Percentiles rank a stretch among this genome's conserved stretches.
phyloP scores from a whole-genome alignment of 176 grass and related monocot species.

The Ananas comosus region DNA sequence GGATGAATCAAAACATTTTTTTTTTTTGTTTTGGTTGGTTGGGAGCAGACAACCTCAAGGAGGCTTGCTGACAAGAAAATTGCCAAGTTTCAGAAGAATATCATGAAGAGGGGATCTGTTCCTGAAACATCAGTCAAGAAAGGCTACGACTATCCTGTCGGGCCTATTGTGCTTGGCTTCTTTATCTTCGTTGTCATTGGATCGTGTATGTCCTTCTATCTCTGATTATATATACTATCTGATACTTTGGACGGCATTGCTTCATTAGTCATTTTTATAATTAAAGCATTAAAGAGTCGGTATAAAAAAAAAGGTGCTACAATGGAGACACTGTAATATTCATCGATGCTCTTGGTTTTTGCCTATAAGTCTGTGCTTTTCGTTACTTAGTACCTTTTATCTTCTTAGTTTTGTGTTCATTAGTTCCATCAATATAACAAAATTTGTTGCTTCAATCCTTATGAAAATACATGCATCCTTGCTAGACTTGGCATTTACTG shows the following conservation, averaged over 20 bases:
- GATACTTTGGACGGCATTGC: not conserved
- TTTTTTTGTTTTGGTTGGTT: conserved; percentile 11
- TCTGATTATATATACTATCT: not conserved
- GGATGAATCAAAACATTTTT: not conserved
- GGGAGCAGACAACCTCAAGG: conserved; percentile 30
- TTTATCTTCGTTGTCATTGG: conserved; percentile 37
- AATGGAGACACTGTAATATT: too few relatives aligned
- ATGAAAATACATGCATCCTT: too few relatives aligned
- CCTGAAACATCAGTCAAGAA: conserved; percentile 34
- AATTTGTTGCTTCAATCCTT: too few relatives aligned
- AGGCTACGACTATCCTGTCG: conserved; percentile 34
- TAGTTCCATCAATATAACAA: too few relatives aligned
- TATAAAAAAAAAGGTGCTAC: too few relatives aligned
- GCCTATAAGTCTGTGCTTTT: too few relatives aligned
- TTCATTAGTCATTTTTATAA: not conserved
- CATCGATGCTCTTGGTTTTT: too few relatives aligned
- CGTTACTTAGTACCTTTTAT: too few relatives aligned
- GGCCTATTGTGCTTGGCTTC: conserved; percentile 36
- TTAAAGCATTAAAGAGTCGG: not conserved
- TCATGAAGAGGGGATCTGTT: conserved; percentile 30
- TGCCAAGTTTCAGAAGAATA: conserved; percentile 37
- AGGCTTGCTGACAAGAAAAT: conserved; percentile 31
- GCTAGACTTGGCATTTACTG: too few relatives aligned
- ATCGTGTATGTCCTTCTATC: conserved; percentile 23
- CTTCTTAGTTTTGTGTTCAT: too few relatives aligned